Percentiles rank a stretch among this genome's conserved stretches.
phyloP scores from a whole-genome alignment of 2,329 filamentous ascomycete species.

The Cladosporium oxysporum region DNA sequence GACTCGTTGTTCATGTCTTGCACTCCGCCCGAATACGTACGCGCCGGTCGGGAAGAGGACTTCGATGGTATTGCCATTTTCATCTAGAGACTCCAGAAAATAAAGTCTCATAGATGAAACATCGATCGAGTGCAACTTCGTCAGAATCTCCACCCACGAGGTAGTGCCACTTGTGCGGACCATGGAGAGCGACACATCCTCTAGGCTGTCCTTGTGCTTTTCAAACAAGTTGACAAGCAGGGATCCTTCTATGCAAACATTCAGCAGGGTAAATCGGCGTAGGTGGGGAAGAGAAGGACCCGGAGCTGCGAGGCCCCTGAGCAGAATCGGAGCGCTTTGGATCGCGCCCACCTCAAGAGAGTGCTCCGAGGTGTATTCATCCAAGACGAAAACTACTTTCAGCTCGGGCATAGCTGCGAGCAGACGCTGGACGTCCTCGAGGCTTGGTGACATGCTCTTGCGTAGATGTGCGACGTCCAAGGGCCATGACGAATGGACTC shows the following conservation, averaged over 20 bases:
- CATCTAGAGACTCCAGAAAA: neutral
- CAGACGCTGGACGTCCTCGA: neutral
- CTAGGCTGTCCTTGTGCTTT: neutral
- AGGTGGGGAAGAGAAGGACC: neutral
- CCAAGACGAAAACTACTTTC: neutral
- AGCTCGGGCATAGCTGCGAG: neutral
- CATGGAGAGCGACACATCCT: neutral
- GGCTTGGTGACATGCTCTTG: neutral
- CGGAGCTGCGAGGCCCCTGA: neutral
- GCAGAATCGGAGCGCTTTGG: neutral
- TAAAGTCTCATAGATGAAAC: neutral
- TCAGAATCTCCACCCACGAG: neutral
- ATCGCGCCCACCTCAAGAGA: neutral
- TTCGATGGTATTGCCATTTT: neutral
- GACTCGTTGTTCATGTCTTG: too few relatives aligned
- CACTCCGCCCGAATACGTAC: too few relatives aligned
- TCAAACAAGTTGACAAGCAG: neutral
- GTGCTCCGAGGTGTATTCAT: too few relatives aligned
- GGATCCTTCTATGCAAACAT: neutral
- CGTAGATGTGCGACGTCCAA: neutral
- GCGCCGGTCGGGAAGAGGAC: too few relatives aligned
- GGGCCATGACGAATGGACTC: neutral
- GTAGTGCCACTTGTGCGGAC: neutral
- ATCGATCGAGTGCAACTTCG: neutral
- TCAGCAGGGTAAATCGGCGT: neutral